These are phyloP conservation scores for Cynanchum wilfordii DNA, from an alignment of 257 asterid genomes.

Conservation along the genomic window DNA sequence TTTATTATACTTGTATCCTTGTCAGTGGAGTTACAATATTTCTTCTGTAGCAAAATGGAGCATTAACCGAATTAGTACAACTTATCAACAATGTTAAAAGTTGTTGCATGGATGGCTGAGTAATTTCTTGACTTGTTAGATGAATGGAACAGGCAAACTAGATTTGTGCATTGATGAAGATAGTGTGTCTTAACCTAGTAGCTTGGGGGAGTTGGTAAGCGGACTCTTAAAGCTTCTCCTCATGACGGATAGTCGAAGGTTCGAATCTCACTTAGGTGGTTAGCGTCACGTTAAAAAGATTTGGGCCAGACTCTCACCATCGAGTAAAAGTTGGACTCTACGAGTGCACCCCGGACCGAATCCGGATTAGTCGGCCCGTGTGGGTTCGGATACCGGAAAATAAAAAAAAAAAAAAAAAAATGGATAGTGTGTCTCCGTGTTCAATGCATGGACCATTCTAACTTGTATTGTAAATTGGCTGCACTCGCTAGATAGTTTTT, in stretches of 20 bases:
- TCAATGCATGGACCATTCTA: neutral
- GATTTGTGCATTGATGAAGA: neutral
- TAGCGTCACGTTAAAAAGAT: no score
- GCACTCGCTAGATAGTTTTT: neutral
- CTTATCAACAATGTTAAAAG: no score
- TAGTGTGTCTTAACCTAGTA: neutral
- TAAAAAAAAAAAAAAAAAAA: no score
- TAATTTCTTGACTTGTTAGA: neutral
- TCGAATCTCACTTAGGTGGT: no score
- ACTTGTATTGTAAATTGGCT: neutral
- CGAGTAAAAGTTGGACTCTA: no score
- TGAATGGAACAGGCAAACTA: neutral
- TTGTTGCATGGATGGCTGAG: neutral
- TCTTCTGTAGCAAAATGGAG: neutral
- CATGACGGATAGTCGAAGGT: no score
- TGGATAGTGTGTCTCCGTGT: neutral
- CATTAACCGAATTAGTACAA: neutral
- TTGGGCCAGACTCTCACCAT: no score
- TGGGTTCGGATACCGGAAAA: no score
- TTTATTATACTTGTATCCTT: constrained; percentile 4
- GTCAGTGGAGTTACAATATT: neutral
- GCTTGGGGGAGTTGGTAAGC: no score
- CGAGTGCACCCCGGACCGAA: no score
- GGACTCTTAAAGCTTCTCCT: no score
- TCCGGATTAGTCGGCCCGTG: no score